A percentile compares a stretch with the other conserved stretches of the same genome.
Evolutionary conservation across 805 yeast species (phyloP).

Genomic region (Candida sanyiensis): DNA sequence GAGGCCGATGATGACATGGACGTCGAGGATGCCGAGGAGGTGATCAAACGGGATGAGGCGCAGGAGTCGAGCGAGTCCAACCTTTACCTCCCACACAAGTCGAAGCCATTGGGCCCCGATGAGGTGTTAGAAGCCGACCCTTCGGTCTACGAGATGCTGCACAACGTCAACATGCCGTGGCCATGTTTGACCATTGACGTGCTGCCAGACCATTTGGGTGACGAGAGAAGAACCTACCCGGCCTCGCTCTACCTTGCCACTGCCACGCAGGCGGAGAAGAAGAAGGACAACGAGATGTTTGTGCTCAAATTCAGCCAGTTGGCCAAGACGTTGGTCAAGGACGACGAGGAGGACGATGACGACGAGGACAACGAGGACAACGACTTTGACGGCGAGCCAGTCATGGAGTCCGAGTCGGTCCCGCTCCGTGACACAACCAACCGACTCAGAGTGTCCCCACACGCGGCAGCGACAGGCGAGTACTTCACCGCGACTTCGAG

Average conservation of each 20-base stretch:
- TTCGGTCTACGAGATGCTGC: constrained; percentile 92
- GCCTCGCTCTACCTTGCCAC: constrained; percentile 81
- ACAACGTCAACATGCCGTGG: constrained; percentile 92
- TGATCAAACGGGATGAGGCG: constrained; percentile 32
- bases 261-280: constrained; percentile 87
- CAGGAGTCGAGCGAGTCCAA: constrained; percentile 36
- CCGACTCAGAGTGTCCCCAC: constrained; percentile 80
- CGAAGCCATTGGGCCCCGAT: constrained; percentile 88
- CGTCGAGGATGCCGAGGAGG: constrained; percentile 29
- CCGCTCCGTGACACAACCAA: constrained; percentile 82
- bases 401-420: constrained; percentile 78
- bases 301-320: constrained; percentile 78
- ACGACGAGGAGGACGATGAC: constrained; percentile 70
- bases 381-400: constrained; percentile 70
- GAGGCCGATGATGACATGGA: constrained; percentile 33
- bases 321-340: constrained; percentile 80
- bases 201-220: constrained; percentile 79
- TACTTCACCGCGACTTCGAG: constrained; percentile 82
- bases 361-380: constrained; percentile 72
- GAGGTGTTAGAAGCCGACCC: constrained; percentile 97
- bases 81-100: constrained; percentile 81
- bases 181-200: constrained; percentile 91
- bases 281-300: constrained; percentile 83
- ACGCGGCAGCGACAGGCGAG: constrained; percentile 67
- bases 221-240: constrained; percentile 85